phyloP scores from a whole-genome alignment of 1,284 basidiomycete species.

The Apiotrichum sp. region DNA sequence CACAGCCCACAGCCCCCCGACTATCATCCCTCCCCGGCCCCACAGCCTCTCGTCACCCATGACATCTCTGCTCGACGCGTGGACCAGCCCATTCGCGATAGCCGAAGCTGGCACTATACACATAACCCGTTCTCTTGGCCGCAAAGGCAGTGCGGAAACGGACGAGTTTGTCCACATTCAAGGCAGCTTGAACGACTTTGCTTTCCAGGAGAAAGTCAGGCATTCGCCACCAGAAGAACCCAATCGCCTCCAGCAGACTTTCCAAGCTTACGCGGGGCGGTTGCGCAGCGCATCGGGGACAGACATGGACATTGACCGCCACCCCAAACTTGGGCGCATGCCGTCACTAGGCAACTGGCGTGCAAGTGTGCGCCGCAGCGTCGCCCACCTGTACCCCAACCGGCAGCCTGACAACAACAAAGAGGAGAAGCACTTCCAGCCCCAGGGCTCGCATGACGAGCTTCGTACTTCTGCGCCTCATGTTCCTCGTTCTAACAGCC shows the following conservation, averaged over 20 bases:
- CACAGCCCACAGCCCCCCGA: too few relatives aligned
- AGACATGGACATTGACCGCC: background rate
- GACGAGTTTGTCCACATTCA: background rate
- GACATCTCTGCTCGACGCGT: too few relatives aligned
- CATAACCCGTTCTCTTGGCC: background rate
- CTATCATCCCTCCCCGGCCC: too few relatives aligned
- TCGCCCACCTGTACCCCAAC: background rate
- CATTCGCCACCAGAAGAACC: background rate
- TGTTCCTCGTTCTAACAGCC: background rate
- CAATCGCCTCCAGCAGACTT: background rate
- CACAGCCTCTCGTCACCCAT: too few relatives aligned
- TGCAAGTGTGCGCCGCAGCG: slow-evolving; percentile 2
- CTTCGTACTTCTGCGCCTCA: background rate
- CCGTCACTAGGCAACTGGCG: background rate
- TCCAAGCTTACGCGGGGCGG: background rate
- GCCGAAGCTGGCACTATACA: too few relatives aligned
- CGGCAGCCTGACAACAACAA: background rate
- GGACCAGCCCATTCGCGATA: too few relatives aligned
- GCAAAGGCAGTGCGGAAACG: background rate
- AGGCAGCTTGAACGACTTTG: too few relatives aligned
- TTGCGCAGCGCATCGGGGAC: background rate
- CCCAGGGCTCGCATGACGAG: background rate
- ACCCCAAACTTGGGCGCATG: background rate
- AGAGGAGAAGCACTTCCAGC: background rate
- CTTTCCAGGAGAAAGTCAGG: background rate